These are phyloP conservation scores for Daedaleopsis sinensis DNA, from an alignment of 768 basidiomycete genomes.

Conservation along the genomic window DNA sequence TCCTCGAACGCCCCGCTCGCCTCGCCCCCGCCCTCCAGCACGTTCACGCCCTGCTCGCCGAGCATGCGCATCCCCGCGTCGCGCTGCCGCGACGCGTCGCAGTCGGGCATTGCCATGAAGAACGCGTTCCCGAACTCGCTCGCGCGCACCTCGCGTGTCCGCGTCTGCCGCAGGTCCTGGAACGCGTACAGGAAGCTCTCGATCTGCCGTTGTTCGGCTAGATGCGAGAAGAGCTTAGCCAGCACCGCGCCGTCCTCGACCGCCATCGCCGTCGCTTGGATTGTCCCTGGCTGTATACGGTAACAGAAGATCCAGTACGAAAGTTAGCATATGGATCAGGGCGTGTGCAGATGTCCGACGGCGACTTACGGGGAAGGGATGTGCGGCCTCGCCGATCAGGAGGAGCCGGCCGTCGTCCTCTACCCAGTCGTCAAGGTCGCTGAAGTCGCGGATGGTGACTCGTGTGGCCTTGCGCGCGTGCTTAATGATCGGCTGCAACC, in stretches of 20 bases:
- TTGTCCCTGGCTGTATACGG: slow-evolving; percentile 31
- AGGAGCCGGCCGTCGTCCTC: slow-evolving; percentile 33
- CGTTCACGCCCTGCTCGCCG: slow-evolving; percentile 24
- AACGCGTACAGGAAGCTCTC: slow-evolving; percentile 36
- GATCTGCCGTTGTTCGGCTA: slow-evolving; percentile 34
- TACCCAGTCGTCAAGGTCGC: slow-evolving; percentile 36
- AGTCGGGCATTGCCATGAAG: slow-evolving; percentile 26
- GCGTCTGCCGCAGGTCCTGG: slow-evolving; percentile 37
- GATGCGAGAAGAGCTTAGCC: slow-evolving; percentile 41
- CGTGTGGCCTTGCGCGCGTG: slow-evolving; percentile 19
- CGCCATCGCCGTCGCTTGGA: slow-evolving; percentile 39
- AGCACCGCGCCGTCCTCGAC: slow-evolving; percentile 44
- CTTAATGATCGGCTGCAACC: slow-evolving; percentile 16
- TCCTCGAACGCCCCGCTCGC: slow-evolving; percentile 33
- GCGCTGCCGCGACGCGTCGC: slow-evolving; percentile 27
- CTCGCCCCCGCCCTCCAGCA: slow-evolving; percentile 26
- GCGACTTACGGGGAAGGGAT: slow-evolving; percentile 37
- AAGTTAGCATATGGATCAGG: too few species aligned
- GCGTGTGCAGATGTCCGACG: too few species aligned
- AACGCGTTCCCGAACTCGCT: slow-evolving; percentile 27
- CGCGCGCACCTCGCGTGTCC: slow-evolving; percentile 23
- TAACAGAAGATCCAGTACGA: too few species aligned
- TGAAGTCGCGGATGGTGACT: slow-evolving; percentile 22
- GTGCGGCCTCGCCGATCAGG: slow-evolving; percentile 40
- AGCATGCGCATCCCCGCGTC: slow-evolving; percentile 29